phyloP scores from a whole-genome alignment of 192 early-diverging fungal genomes.

The Podila minutissima region DNA sequence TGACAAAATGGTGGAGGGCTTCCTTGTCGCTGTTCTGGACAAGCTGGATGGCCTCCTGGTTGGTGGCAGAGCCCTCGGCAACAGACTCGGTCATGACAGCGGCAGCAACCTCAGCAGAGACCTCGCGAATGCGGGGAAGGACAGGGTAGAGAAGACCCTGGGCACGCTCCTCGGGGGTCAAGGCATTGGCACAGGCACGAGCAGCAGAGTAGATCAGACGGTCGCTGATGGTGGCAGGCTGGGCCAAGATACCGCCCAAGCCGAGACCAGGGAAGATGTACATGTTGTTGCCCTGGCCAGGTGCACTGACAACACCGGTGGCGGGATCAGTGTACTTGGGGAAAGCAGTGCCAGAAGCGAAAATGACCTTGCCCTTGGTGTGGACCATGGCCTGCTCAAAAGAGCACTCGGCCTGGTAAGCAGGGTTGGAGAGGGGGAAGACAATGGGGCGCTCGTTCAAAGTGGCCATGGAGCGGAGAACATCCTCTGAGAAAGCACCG shows the following conservation, averaged over 20 bases:
- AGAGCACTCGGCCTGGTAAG: slow-evolving; percentile 93
- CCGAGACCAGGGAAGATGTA: slow-evolving; percentile 98
- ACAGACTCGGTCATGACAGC: slow-evolving; percentile 80
- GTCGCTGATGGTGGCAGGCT: slow-evolving; percentile 77
- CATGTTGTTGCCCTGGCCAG: slow-evolving; percentile 95
- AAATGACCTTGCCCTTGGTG: slow-evolving; percentile 90
- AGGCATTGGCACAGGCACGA: slow-evolving; percentile 77
- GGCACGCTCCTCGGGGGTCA: slow-evolving; percentile 73
- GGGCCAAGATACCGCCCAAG: slow-evolving; percentile 82
- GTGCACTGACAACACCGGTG: slow-evolving; percentile 63
- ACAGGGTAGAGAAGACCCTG: slow-evolving; percentile 86
- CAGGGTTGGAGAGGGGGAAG: slow-evolving; percentile 92
- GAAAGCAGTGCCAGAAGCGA: slow-evolving; percentile 97
- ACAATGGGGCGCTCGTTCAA: slow-evolving; percentile 85
- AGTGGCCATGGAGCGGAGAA: slow-evolving; percentile 79
- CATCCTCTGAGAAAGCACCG: slow-evolving; percentile 78
- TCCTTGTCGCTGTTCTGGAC: slow-evolving; percentile 36
- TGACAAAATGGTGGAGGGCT: slow-evolving; percentile 33
- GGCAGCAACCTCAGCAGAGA: slow-evolving; percentile 82
- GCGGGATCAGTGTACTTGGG: slow-evolving; percentile 76
- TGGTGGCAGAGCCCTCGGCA: slow-evolving; percentile 66
- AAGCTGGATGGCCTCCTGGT: slow-evolving; percentile 58
- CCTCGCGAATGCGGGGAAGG: slow-evolving; percentile 86
- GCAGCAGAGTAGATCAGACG: slow-evolving; percentile 85
- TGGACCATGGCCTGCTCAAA: slow-evolving; percentile 89